phyloP scores from a whole-genome alignment of 1,284 basidiomycete genomes.

The Apiotrichum sp. region DNA sequence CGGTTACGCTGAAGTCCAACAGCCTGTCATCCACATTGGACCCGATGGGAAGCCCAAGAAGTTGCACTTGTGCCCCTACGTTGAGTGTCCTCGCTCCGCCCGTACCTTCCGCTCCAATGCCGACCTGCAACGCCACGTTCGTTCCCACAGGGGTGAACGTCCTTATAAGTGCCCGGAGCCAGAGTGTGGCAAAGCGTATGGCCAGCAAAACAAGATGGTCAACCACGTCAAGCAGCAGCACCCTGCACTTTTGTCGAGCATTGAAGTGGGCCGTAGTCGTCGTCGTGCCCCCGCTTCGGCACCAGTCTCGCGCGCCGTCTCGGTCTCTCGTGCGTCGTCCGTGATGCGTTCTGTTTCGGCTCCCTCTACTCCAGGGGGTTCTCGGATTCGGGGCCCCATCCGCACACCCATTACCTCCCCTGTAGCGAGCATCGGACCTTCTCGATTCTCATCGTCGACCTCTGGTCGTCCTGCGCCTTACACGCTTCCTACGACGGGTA shows the following conservation, averaged over 20 bases:
- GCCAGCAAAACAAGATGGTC: slow-evolving; percentile 23
- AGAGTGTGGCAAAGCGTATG: slow-evolving; percentile 19
- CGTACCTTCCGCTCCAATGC: slow-evolving; percentile 23
- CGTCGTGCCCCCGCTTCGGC: slow-evolving; percentile 4
- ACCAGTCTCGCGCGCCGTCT: neutral
- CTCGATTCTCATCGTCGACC: neutral
- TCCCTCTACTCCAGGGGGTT: neutral
- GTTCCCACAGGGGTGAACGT: slow-evolving; percentile 16
- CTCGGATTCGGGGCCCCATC: neutral
- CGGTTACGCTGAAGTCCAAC: neutral
- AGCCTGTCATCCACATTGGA: neutral
- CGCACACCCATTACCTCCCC: neutral
- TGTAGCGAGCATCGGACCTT: neutral
- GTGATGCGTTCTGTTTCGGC: neutral
- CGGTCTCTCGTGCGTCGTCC: neutral
- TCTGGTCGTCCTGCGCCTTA: slow-evolving; percentile 1
- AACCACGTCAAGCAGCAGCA: slow-evolving; percentile 22
- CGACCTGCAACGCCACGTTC: slow-evolving; percentile 22
- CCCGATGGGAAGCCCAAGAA: slow-evolving; percentile 11
- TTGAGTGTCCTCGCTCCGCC: slow-evolving; percentile 9
- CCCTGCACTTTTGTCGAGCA: slow-evolving; percentile 8
- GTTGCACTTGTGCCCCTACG: slow-evolving; percentile 16
- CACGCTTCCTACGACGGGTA: neutral
- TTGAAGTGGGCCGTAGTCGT: slow-evolving; percentile 13
- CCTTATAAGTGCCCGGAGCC: slow-evolving; percentile 14